Base-by-base conservation (phyloP, 768 basidiomycete genomes). In the Tulasnella sp. region DNA sequence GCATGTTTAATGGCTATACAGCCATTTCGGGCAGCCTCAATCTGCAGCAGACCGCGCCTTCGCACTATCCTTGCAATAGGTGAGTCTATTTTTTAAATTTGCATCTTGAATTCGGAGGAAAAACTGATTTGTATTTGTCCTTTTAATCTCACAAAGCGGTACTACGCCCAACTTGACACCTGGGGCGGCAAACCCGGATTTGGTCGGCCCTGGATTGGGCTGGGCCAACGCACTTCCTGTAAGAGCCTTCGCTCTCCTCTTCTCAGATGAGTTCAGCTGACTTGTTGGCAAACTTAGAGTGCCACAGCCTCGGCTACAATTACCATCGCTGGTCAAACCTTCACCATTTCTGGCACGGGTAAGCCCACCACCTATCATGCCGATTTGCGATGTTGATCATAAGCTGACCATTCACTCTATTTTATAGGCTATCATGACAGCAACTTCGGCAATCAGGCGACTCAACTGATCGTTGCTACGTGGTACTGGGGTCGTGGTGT, bases 31-130 rank as follows among this genome's bases (percentile, higher is more conserved):
- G 47, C 19, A 5, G 10, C 8, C 5, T 48, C 8, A 48, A 5
- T 5, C n/a, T 48, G 10, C n/a, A 7, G 47, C n/a, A 26, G 19
- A 19, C 19, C 5, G n/a, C 47, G 19, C 47, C 47, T 7, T 26
- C 47, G 47, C 47, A 48, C 47, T 48, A 48, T 48, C 47, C 47
- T 48, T 48, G 47, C 24, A 26, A 48, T n/a, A n/a, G n/a, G 47
- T 48, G n/a, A 7, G 47, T 26, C 47, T 7, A 43, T 43, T n/a
- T 26, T 48, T 48, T 48, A 26, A 5, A 7, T 21, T 26, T 7
- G 7, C n/a, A 48, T 7, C 5, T 48, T n/a, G n/a, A 19, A 19
- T 48, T 5, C 47, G 24, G n/a, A 19, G n/a, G 34, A 15, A 15
- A 38, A 38, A 38, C 34, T 38, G 15, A 38, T 7, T 38, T 15